Base-by-base conservation (phyloP, 257 asterid species). In the Solanum habrochaites region DNA sequence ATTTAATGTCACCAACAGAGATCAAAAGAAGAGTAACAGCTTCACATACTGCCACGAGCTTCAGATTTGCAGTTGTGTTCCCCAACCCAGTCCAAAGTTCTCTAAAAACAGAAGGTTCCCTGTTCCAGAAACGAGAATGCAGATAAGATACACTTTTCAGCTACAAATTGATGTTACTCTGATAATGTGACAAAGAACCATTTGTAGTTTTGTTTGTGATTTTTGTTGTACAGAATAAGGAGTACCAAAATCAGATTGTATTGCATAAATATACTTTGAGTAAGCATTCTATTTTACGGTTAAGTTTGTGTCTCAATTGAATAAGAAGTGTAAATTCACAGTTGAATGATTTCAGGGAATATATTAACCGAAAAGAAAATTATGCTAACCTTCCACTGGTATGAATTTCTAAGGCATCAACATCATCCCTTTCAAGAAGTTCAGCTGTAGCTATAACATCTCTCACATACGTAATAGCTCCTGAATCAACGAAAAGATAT, bases 331-430 rank as follows among this genome's bases (percentile, higher is more conserved):
- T 70, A 64, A 69, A 49, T 16, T 69, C 81, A 23, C 37, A 83
- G 35, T 15, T 49, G 20, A 42, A 43, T 47, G 29, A 43, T 47
- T 78, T 39, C n/a, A 7, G 43, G 27, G 11, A 35, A 80, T 70
- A 39, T 23, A 88, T 29, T 31, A 31, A 78, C 70, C 52, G 43
- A 25, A n/a, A 58, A 18, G 4, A 10, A 45, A 37, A 85, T 58
- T 23, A 71, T 80, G 87, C 69, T 67, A 90, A 96, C 99, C 99
- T 96, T 92, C 97, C 98, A 87, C 89, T 94, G 5, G 99, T 96
- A 92, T 96, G 99, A 90, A 96, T 95, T 89, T 96, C 99, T 71
- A 95, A 82, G 86, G 98, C 98, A 90, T 96, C 98, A 71, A 96
- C 92, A 78, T 87, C 92, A 82, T 92, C 91, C 69, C 66, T 90